Evolutionary conservation across 2,329 filamentous ascomycete genomes (phyloP), one percentile per base, ranked within the genome.

Genomic region (Fonsecaea multimorphosa): DNA sequence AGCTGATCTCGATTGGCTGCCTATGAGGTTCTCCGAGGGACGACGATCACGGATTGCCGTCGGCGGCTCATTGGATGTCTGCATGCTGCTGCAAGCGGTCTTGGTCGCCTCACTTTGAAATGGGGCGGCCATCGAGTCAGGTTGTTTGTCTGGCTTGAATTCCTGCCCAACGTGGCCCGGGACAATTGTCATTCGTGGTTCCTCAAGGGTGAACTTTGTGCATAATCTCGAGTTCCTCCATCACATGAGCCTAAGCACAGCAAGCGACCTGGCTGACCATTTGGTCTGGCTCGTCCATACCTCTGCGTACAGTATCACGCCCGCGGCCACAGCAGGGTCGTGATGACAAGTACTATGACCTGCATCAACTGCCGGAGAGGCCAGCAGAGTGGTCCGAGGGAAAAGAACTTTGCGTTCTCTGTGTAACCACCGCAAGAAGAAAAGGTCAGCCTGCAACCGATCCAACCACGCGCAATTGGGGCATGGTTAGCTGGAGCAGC

Each of bases 61-160:
- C 12, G 36, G 36, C 19, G 31, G 55, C 51, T 58, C 44, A 68
- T 68, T 68, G 62, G 66, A 27, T 27, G 7, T 54, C 29, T 54
- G 46, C 51, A 32, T 4, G 36, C 14, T 11, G 16, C 40, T 55
- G 56, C 38, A 31, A 1, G 40, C 32, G 29, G 59, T 57, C 31
- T 38, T 65, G 66, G 66, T 38, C 59, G 66, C 66, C 66, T 68
- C 66, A 68, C 66, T 68, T 68, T 68, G 24, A 29, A 27, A 40
- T 22, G 14, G 24, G 24, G 31, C 19, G 8, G 22, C 38, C 22
- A 24, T 31, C 58, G 46, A 60, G 58, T 60, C n/a, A 60, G 44
- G 9, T 52, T 11, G 14, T 38, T 61, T 44, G 57, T 64, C 53
- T 61, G 52, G 60, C 44, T 12, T 31, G 14, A 51, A 55, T 68